Conservation (phyloP, 2,329 filamentous ascomycete genomes). For the Mycosphaerella sp. region DNA sequence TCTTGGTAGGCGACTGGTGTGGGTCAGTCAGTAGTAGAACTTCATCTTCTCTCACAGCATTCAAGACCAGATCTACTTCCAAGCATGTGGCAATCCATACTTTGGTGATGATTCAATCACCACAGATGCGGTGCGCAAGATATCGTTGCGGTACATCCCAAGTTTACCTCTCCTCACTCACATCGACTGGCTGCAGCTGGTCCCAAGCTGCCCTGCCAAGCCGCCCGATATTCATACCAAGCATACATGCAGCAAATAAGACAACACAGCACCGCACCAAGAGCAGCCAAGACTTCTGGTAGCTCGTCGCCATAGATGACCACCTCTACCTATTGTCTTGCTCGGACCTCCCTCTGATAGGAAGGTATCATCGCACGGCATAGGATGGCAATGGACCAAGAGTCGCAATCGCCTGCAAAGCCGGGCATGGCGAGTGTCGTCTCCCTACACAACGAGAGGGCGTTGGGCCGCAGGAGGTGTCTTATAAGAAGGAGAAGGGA, state of each 20-base stretch:
- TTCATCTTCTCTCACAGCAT: slow-evolving; percentile 1
- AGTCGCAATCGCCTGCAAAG: slow-evolving; percentile 2
- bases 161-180: not conserved
- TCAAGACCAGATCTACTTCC: not conserved
- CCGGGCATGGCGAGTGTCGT: slow-evolving; percentile 1
- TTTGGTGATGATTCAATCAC: not conserved
- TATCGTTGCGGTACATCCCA: not conserved
- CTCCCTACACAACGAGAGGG: not conserved
- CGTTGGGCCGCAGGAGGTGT: not conserved
- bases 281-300: slow-evolving; percentile 5
- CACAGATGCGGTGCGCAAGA: not conserved
- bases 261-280: not conserved
- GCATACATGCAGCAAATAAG: slow-evolving; percentile 3
- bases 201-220: slow-evolving; percentile 3
- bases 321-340: not conserved
- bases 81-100: not conserved
- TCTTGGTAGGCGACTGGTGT: not conserved
- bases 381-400: slow-evolving; percentile 1
- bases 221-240: slow-evolving; percentile 3
- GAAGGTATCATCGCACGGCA: slow-evolving; percentile 13
- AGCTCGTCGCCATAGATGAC: not conserved
- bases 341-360: slow-evolving; percentile 12
- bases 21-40: not conserved
- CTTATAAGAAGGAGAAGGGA: slow-evolving; percentile 7
- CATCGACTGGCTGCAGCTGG: not conserved